Percentiles rank a stretch among this genome's conserved stretches.
These are phyloP conservation scores for Verticillium zaregamsianum DNA, from an alignment of 2,329 filamentous ascomycete species.

Conservation along the genomic window DNA sequence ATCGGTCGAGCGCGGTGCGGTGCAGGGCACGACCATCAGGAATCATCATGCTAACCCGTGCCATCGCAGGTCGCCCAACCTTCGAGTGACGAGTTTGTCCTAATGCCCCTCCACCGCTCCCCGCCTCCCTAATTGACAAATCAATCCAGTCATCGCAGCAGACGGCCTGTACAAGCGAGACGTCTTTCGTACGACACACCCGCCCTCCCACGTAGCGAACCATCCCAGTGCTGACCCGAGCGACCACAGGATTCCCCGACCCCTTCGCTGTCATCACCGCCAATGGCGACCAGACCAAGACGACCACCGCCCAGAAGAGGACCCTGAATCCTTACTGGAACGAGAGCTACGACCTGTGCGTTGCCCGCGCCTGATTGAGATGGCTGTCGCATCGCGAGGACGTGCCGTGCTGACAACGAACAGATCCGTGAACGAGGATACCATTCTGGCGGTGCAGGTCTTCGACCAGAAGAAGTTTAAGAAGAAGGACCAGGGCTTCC, in stretches of 20 bases:
- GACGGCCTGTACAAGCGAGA: slow-evolving; percentile 98
- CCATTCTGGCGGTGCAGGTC: slow-evolving; percentile 94
- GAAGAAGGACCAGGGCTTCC: slow-evolving; percentile 99
- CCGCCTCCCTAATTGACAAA: slow-evolving; percentile 2
- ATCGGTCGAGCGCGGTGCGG: not conserved
- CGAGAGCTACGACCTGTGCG: slow-evolving; percentile 96
- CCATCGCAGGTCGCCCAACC: slow-evolving; percentile 59
- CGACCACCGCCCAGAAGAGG: slow-evolving; percentile 95
- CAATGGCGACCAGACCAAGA: slow-evolving; percentile 96
- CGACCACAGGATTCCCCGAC: slow-evolving; percentile 81
- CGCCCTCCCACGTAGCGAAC: not conserved
- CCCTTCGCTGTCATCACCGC: slow-evolving; percentile 96
- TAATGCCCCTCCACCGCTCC: slow-evolving; percentile 3
- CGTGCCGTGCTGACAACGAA: slow-evolving; percentile 4
- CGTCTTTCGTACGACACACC: slow-evolving; percentile 79
- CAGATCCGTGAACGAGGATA: slow-evolving; percentile 89
- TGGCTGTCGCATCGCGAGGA: not conserved
- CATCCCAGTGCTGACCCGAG: not conserved
- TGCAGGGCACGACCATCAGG: not conserved
- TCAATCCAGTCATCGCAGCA: slow-evolving; percentile 81
- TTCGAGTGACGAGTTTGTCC: slow-evolving; percentile 84
- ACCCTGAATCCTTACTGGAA: slow-evolving; percentile 99
- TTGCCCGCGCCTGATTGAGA: slow-evolving; percentile 14
- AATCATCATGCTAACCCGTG: not conserved
- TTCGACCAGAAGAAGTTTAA: slow-evolving; percentile 99